Evolutionary conservation across 2,329 filamentous ascomycete species (phyloP).

Genomic region (Cladophialophora chaetospira): DNA sequence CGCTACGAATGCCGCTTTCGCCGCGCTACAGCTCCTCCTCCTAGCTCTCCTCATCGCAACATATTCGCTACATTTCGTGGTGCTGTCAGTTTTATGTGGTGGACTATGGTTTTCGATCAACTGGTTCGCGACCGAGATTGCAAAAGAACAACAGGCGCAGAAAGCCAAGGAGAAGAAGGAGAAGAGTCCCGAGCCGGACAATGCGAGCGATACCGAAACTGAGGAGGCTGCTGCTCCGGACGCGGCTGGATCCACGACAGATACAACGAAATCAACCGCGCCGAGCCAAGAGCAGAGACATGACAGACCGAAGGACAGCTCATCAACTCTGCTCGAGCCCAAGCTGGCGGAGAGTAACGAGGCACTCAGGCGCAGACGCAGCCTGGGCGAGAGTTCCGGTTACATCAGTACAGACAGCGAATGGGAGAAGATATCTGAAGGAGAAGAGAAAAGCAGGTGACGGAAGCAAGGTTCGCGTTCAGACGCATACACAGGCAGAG

Average conservation of each 20-base stretch:
- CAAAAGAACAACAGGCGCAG: constrained; percentile 51
- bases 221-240: constrained; percentile 34
- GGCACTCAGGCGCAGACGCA: constrained; percentile 49
- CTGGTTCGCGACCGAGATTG: constrained; percentile 82
- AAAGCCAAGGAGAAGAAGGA: constrained; percentile 50
- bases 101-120: constrained; percentile 93
- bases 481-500: no score
- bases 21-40: constrained; percentile 77
- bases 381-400: constrained; percentile 54
- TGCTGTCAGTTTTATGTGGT: constrained; percentile 75
- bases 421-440: constrained; percentile 79
- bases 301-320: constrained; percentile 21
- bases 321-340: constrained; percentile 40
- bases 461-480: no score
- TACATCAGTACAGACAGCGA: constrained; percentile 85
- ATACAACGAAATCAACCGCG: constrained; percentile 18
- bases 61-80: constrained; percentile 82
- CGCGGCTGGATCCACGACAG: not conserved
- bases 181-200: constrained; percentile 38
- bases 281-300: constrained; percentile 19
- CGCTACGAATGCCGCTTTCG: constrained; percentile 89
- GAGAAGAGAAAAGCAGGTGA: constrained; percentile 58
- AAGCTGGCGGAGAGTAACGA: constrained; percentile 49
- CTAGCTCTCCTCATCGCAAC: constrained; percentile 75
- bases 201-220: constrained; percentile 43